Base-by-base conservation (phyloP, 306 rosid species). In the Rubus parviflorus region DNA sequence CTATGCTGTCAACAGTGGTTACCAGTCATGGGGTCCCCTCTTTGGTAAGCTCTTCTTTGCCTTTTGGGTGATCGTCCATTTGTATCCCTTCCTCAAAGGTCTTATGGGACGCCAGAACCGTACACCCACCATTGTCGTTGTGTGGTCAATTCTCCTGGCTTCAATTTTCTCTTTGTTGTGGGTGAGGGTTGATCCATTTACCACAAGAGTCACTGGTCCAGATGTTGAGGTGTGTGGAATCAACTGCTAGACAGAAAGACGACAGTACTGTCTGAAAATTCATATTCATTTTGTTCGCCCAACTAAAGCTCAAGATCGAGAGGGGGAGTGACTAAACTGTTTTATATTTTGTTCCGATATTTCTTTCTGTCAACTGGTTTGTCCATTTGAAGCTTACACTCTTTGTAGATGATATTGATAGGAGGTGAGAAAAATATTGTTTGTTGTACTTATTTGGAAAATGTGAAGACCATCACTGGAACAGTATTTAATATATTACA, bases 1-100 rank as follows among this genome's bases (percentile, higher is more conserved):
- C 6, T 90, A 95, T 22, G 98, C 98, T 51, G 80, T 95, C 25
- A 95, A 92, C 80, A 95, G 97, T 8, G 98, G 98, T 38, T 95
- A 95, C 91, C 98, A 95, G 76, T 92, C 97, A 25, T 95, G 98
- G 98, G 98, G 98, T 62, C 97, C 97, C 1, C 87, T 95, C 43
- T 95, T 95, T 40, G 98, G 98, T 58, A 95, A 95, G 88, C 97
- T 95, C 37, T 95, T 95, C 86, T 95, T 95, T 58, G 98, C 98
- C 79, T 95, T 95, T 46, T 95, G 98, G 98, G 98, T 95, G 86
- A 95, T 95, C 46, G 60, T 95, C 60, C 98, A 95, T 87, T 86
- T 95, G 10, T 95, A 95, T 47, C 98, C 98, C 13, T 95, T 95
- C 92, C 95, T 95, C 85, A 95, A 95, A 79, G 98, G 98, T 92